phyloP scores from a whole-genome alignment of 2,329 filamentous ascomycete genomes.

The Clarireedia hainanense region DNA sequence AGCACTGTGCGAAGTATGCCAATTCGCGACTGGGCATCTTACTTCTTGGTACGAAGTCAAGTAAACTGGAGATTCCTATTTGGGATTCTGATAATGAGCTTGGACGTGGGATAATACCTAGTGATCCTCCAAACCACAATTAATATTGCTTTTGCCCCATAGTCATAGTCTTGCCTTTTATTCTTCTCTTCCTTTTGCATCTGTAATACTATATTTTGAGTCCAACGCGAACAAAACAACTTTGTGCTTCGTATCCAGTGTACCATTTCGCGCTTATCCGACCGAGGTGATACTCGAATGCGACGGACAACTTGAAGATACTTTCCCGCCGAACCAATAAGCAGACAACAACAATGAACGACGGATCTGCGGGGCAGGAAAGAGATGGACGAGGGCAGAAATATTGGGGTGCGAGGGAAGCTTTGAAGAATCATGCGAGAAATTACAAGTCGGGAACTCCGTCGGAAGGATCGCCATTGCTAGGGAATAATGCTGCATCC shows the following conservation, averaged over 20 bases:
- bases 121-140: not conserved
- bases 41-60: too few species aligned
- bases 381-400: not conserved
- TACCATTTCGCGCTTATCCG: too few species aligned
- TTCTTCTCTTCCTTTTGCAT: not conserved
- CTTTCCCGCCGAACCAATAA: not conserved
- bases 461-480: constrained; percentile 19
- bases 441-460: constrained; percentile 7
- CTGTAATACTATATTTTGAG: not conserved
- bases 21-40: too few species aligned
- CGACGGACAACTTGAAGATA: not conserved
- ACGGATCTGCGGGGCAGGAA: not conserved
- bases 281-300: not conserved
- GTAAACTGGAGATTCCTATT: not conserved
- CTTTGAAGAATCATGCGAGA: constrained; percentile 18
- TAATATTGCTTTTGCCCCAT: not conserved
- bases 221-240: not conserved
- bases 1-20: too few species aligned
- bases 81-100: not conserved
- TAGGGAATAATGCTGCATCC: constrained; percentile 15
- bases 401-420: constrained; percentile 21
- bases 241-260: too few species aligned
- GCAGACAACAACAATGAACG: constrained; percentile 2
- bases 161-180: not conserved
- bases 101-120: too few species aligned